phyloP scores from a whole-genome alignment of 2,329 filamentous ascomycete species.

The Arthroderma sp. region DNA sequence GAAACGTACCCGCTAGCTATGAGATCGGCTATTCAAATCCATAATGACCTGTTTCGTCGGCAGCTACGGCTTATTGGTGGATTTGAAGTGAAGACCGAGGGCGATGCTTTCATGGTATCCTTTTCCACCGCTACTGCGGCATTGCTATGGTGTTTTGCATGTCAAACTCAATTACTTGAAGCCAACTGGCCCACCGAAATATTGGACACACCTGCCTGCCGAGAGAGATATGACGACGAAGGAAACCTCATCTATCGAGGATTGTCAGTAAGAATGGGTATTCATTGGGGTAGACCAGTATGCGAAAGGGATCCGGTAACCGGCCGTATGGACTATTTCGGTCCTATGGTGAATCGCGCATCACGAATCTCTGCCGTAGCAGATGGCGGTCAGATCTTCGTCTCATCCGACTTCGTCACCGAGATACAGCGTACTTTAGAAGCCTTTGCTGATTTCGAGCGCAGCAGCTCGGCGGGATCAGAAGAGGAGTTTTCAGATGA shows the following conservation, averaged over 20 bases:
- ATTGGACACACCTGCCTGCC: slow-evolving; percentile 70
- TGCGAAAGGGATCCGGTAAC: slow-evolving; percentile 94
- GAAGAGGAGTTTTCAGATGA: slow-evolving; percentile 70
- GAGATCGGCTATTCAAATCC: slow-evolving; percentile 90
- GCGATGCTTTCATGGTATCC: slow-evolving; percentile 98
- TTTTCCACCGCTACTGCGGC: slow-evolving; percentile 94
- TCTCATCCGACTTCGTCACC: slow-evolving; percentile 91
- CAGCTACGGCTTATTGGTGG: slow-evolving; percentile 88
- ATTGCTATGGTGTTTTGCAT: slow-evolving; percentile 89
- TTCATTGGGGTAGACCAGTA: slow-evolving; percentile 88
- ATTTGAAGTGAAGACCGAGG: slow-evolving; percentile 99
- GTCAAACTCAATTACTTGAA: slow-evolving; percentile 76
- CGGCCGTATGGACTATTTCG: slow-evolving; percentile 97
- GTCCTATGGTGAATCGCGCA: slow-evolving; percentile 96
- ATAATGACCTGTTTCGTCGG: slow-evolving; percentile 92
- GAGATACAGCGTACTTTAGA: slow-evolving; percentile 88
- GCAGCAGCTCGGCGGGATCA: slow-evolving; percentile 52
- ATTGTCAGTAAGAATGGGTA: slow-evolving; percentile 91
- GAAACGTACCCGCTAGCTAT: slow-evolving; percentile 90
- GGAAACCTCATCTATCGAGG: slow-evolving; percentile 85
- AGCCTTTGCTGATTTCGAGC: slow-evolving; percentile 74
- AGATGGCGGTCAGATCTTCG: slow-evolving; percentile 92
- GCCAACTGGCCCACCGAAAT: slow-evolving; percentile 91
- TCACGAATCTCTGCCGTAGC: slow-evolving; percentile 87
- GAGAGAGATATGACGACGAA: slow-evolving; percentile 69